Percentiles rank a stretch among this genome's conserved stretches.
Conservation (phyloP, 495 filamentous ascomycete species). For the Beverwykella pulmonaria region DNA sequence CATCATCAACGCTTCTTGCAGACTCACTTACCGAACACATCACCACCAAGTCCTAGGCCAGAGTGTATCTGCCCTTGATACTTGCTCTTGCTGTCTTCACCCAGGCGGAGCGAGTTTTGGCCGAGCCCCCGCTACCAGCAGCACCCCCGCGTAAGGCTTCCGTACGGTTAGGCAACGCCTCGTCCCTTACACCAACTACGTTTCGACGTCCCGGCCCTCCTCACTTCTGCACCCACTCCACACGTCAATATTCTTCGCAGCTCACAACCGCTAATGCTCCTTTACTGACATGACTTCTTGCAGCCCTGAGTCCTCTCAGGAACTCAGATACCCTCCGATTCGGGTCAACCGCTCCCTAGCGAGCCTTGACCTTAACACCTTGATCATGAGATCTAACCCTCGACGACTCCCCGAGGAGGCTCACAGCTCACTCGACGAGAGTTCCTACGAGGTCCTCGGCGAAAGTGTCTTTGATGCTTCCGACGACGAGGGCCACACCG, state of each 20-base stretch:
- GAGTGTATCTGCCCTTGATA: not conserved
- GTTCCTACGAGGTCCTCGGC: conserved; percentile 39
- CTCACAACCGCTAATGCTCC: not conserved
- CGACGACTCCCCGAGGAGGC: conserved; percentile 25
- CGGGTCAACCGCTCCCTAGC: conserved; percentile 28
- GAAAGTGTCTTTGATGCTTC: conserved; percentile 25
- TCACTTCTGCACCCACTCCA: not conserved
- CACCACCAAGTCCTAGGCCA: not conserved
- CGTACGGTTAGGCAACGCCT: conserved; percentile 22
- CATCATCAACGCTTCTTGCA: not conserved
- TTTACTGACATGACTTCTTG: conserved; percentile 24
- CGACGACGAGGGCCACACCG: conserved; percentile 39
- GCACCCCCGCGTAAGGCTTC: conserved; percentile 18
- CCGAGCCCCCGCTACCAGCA: conserved; percentile 9
- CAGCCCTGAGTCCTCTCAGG: conserved; percentile 28
- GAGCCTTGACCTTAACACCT: conserved; percentile 28
- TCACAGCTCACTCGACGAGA: conserved; percentile 33
- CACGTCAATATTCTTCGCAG: not conserved
- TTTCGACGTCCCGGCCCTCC: not conserved
- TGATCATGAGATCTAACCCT: conserved; percentile 35
- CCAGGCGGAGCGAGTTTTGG: not conserved
- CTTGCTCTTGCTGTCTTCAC: not conserved
- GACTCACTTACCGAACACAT: not conserved
- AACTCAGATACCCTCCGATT: conserved; percentile 18
- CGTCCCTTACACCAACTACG: not conserved